Percentiles rank a stretch among this genome's conserved stretches.
These are phyloP conservation scores for Aspergillus biplanus DNA, from an alignment of 495 filamentous ascomycete species.

Conservation along the genomic window DNA sequence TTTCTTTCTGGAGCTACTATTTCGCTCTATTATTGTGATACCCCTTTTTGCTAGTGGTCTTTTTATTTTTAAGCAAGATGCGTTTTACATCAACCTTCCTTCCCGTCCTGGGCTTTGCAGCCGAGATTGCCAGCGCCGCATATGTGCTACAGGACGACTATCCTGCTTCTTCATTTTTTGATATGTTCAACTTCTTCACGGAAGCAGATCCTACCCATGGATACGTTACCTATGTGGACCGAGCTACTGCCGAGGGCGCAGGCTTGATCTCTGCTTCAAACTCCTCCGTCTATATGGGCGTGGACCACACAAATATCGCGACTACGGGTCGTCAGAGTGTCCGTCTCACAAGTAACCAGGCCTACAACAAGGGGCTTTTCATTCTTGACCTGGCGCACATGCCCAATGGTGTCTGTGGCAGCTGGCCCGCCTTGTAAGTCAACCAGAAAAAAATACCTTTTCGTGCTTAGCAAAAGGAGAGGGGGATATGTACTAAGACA, in stretches of 20 bases:
- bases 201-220: constrained; percentile 67
- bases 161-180: constrained; percentile 49
- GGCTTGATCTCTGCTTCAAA: constrained; percentile 57
- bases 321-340: constrained; percentile 59
- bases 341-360: constrained; percentile 54
- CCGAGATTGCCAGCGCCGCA: constrained; percentile 45
- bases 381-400: constrained; percentile 64
- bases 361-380: constrained; percentile 61
- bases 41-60: neutral
- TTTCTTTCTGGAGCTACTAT: neutral
- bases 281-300: constrained; percentile 47
- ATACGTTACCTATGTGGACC: constrained; percentile 65
- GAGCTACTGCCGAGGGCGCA: constrained; percentile 49
- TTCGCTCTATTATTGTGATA: constrained; percentile 14
- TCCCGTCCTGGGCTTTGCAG: constrained; percentile 42
- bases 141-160: constrained; percentile 56
- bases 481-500: constrained; percentile 5
- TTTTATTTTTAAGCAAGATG: constrained; percentile 33
- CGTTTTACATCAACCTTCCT: constrained; percentile 44
- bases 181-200: constrained; percentile 56
- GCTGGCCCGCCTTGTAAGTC: constrained; percentile 66
- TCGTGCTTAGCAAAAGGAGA: neutral
- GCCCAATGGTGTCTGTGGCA: constrained; percentile 57
- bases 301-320: constrained; percentile 38
- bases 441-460: constrained; percentile 12